A percentile compares a stretch with the other conserved stretches of the same genome.
These are phyloP conservation scores for Corylus avellana DNA, from an alignment of 306 rosid genomes.

Conservation along the genomic window DNA sequence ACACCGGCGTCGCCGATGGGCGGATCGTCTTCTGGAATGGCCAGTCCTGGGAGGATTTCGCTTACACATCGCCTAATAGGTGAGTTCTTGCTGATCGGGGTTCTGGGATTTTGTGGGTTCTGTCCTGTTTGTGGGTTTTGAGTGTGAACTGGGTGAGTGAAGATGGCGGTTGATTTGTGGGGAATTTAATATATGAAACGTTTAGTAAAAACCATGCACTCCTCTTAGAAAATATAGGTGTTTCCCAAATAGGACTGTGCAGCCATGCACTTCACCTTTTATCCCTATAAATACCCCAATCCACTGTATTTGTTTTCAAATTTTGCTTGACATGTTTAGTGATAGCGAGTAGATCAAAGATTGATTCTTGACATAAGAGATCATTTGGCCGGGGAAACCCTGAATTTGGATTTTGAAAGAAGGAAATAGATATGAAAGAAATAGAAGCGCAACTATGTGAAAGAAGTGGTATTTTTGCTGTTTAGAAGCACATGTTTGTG, in stretches of 20 bases:
- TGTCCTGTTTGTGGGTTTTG: neutral
- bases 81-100: slow-evolving; percentile 10
- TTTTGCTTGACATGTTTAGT: neutral
- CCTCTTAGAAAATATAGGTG: too few relatives aligned
- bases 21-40: slow-evolving; percentile 74
- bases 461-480: neutral
- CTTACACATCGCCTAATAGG: slow-evolving; percentile 82
- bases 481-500: too few relatives aligned
- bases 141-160: too few relatives aligned
- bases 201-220: too few relatives aligned
- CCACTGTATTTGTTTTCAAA: neutral
- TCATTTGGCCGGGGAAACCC: neutral
- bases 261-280: neutral
- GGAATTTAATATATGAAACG: too few relatives aligned
- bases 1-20: slow-evolving; percentile 93
- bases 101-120: neutral
- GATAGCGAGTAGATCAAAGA: neutral
- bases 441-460: neutral
- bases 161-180: too few relatives aligned
- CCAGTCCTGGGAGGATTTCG: slow-evolving; percentile 70
- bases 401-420: neutral
- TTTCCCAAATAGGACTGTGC: too few relatives aligned
- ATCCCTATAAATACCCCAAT: too few relatives aligned
- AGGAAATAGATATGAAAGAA: neutral
- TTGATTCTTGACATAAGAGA: neutral